phyloP scores from a whole-genome alignment of 1,284 basidiomycete genomes.

The Puccinia hordei region DNA sequence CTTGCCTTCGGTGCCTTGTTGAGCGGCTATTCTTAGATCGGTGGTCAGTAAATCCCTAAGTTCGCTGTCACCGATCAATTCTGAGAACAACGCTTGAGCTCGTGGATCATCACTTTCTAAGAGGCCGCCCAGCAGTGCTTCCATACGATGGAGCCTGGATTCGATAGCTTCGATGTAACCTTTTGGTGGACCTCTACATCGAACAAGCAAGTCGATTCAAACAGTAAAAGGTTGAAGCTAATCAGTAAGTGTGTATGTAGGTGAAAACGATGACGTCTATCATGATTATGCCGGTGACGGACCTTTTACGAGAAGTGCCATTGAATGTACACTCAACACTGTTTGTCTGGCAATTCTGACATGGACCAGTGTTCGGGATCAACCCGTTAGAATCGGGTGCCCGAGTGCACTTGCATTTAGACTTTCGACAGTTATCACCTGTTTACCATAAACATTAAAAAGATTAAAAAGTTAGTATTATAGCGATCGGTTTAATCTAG shows the following conservation, averaged over 20 bases:
- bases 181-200: conserved; percentile 71
- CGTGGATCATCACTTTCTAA: conserved; percentile 70
- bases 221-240: not conserved
- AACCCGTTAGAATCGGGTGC: conserved; percentile 29
- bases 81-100: conserved; percentile 66
- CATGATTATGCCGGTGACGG: not conserved
- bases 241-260: not conserved
- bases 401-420: conserved; percentile 46
- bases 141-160: conserved; percentile 79
- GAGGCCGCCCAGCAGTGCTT: conserved; percentile 73
- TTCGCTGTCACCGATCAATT: conserved; percentile 62
- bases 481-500: too few relatives aligned
- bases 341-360: conserved; percentile 41
- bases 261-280: too few relatives aligned
- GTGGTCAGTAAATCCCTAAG: conserved; percentile 56
- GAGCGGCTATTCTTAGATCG: conserved; percentile 55
- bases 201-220: not conserved
- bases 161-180: conserved; percentile 89
- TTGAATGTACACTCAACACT: conserved; percentile 37
- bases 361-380: conserved; percentile 36
- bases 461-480: too few relatives aligned
- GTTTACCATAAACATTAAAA: not conserved
- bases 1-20: conserved; percentile 52
- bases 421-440: conserved; percentile 46
- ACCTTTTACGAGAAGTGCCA: conserved; percentile 46